Evolutionary conservation across 192 early-diverging fungal species (phyloP).

Genomic region (Lobulomyces angularis): DNA sequence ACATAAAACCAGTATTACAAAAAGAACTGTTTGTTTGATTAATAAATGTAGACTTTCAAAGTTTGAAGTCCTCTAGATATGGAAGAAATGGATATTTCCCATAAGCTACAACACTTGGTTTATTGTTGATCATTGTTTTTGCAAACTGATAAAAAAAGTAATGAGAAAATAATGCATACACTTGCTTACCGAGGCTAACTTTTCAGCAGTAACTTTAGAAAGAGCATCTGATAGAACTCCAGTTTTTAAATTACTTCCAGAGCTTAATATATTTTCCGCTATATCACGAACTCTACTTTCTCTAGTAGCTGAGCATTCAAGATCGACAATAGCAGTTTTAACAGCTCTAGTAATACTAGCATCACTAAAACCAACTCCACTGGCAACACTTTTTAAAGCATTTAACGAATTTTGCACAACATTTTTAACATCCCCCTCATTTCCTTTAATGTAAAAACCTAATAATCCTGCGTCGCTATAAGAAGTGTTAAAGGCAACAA

Average conservation of each 20-base stretch:
- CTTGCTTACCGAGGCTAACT: too few species aligned
- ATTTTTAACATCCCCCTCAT: constrained; percentile 18
- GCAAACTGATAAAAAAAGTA: constrained; percentile 25
- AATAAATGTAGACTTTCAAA: too few species aligned
- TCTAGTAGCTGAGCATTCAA: constrained; percentile 17
- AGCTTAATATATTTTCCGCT: constrained; percentile 15
- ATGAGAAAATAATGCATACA: constrained; percentile 2
- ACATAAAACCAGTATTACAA: too few species aligned
- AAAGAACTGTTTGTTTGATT: too few species aligned
- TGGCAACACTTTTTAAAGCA: constrained; percentile 24
- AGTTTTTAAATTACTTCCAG: constrained; percentile 21
- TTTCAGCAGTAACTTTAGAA: constrained; percentile 40
- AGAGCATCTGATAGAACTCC: constrained; percentile 49
- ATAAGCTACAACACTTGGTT: constrained; percentile 64
- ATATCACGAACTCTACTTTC: constrained; percentile 17
- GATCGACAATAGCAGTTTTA: constrained; percentile 35
- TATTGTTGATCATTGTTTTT: constrained; percentile 48
- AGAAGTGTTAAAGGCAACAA: constrained; percentile 59
- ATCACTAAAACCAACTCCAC: constrained; percentile 12
- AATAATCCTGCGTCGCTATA: constrained; percentile 90
- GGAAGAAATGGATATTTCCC: constrained; percentile 63
- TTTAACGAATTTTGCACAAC: constrained; percentile 20
- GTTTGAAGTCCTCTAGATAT: constrained; percentile 65
- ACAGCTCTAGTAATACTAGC: constrained; percentile 26
- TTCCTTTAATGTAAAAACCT: constrained; percentile 58